phyloP scores from a whole-genome alignment of 2,329 filamentous ascomycete species.

The Ophiocordyceps camponoti-leonardi region DNA sequence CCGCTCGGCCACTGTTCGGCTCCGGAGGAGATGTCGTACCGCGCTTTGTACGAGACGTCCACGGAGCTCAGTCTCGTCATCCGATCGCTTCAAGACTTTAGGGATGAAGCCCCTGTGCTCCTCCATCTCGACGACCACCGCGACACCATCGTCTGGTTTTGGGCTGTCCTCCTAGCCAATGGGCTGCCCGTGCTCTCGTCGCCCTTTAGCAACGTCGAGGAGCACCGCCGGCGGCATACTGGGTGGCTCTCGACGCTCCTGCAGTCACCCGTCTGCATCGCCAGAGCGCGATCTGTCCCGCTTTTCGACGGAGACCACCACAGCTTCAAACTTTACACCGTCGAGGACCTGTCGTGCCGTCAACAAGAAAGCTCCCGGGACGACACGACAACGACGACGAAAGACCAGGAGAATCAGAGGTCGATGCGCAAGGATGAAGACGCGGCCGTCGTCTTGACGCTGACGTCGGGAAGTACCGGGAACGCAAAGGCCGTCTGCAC shows the following conservation, averaged over 20 bases:
- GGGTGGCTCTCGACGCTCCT: neutral
- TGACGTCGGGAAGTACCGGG: constrained; percentile 35
- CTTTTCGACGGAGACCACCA: neutral
- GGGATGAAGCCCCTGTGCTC: neutral
- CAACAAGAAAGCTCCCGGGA: neutral
- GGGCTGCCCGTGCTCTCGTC: constrained; percentile 1
- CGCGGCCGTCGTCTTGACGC: constrained; percentile 21
- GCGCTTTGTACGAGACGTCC: constrained; percentile 3
- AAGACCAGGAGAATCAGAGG: no score
- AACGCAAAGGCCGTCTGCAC: constrained; percentile 31
- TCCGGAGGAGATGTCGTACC: neutral
- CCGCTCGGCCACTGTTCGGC: neutral
- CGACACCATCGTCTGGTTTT: constrained; percentile 2
- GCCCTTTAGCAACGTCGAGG: neutral
- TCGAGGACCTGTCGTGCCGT: neutral
- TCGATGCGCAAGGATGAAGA: neutral
- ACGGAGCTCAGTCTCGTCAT: neutral
- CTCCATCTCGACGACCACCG: constrained; percentile 1
- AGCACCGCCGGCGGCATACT: neutral
- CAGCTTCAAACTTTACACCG: neutral
- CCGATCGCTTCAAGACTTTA: neutral
- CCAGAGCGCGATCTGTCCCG: neutral
- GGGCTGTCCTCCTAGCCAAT: constrained; percentile 1
- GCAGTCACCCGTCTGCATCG: constrained; percentile 1
- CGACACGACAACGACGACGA: no score